Evolutionary conservation across 1,139 yeast species (phyloP), one percentile per base, ranked within the genome.

Genomic region (Kodamaea ohmeri): DNA sequence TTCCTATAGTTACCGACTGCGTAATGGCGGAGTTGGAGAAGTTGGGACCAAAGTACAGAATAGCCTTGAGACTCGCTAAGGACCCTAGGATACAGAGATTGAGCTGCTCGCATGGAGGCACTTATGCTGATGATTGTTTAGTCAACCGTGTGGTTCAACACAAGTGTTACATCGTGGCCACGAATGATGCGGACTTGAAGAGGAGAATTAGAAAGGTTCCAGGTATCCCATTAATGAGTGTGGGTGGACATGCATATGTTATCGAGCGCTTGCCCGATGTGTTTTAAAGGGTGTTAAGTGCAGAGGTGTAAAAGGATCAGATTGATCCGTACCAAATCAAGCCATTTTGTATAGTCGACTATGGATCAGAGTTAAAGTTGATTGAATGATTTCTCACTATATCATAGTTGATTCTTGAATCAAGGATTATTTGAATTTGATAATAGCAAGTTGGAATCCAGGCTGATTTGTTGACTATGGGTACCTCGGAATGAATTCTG

Each of bases 11-110:
- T 33, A 92, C 98, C 2, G 98, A 92, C 63, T 92, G 98, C 68
- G 98, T 92, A 22, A 80, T 92, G 84, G 98, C 98, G 0, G 98
- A 92, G 67, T 71, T 92, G 60, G 98, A 92, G 58, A 92, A 94
- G 60, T 71, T 92, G 43, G 98, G 98, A 0, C 95, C 96, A 19
- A 88, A 83, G 58, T 92, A 86, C 61, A 74, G 97, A 58, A 92
- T 92, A 48, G 98, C 98, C 1, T 71, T 92, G 47, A 80, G 84
- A 46, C 69, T 92, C 55, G 98, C 98, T 25, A 83, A 88, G 51
- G 98, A 92, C 56, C 97, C 97, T 32, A 72, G 97, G 53, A 85
- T 92, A 34, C 78, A 87, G 56, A 72, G 97, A 45, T 71, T 92
- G 34, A 86, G 82, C 31, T 92, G 98, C 57, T 73, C 94, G 14